phyloP scores from a whole-genome alignment of 1,139 yeast species.

The Candida pseudoviswanathii region DNA sequence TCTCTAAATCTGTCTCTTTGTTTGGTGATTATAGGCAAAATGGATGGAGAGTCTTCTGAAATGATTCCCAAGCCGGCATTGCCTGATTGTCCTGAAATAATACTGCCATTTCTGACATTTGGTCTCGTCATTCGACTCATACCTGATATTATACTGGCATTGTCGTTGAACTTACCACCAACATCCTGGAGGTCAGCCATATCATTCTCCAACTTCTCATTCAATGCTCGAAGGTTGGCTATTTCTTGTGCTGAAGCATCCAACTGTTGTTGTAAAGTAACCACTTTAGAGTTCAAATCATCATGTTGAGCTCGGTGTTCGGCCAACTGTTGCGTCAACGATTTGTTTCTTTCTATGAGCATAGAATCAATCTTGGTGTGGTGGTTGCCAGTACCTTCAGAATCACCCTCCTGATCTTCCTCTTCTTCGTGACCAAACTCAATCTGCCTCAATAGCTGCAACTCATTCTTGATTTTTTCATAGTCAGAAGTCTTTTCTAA shows the following conservation, averaged over 20 bases:
- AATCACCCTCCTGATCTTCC: conserved; percentile 19
- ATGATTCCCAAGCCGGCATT: conserved; percentile 25
- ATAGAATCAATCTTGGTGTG: conserved; percentile 40
- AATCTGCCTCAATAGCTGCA: conserved; percentile 69
- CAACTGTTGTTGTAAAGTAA: conserved; percentile 42
- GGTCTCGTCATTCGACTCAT: conserved; percentile 47
- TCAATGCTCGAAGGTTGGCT: conserved; percentile 41
- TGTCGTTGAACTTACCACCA: conserved; percentile 53
- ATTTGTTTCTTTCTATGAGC: conserved; percentile 60
- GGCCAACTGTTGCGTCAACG: conserved; percentile 62
- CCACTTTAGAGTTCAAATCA: conserved; percentile 35
- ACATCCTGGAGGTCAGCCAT: conserved; percentile 53
- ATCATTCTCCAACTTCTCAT: conserved; percentile 71
- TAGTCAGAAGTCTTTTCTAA: conserved; percentile 59
- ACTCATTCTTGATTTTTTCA: conserved; percentile 75
- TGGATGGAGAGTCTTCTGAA: conserved; percentile 46
- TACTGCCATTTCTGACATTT: conserved; percentile 32
- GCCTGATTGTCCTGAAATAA: conserved; percentile 42
- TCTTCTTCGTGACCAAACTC: conserved; percentile 61
- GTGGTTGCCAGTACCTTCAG: conserved; percentile 12
- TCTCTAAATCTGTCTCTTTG: conserved; percentile 91
- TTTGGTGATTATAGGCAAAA: conserved; percentile 86
- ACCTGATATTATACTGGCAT: conserved; percentile 70
- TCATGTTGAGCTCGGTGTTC: conserved; percentile 57
- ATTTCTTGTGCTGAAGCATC: conserved; percentile 36